Evolutionary conservation across 345 rosid species (phyloP).

Genomic region (Eucalyptus sideroxylon): DNA sequence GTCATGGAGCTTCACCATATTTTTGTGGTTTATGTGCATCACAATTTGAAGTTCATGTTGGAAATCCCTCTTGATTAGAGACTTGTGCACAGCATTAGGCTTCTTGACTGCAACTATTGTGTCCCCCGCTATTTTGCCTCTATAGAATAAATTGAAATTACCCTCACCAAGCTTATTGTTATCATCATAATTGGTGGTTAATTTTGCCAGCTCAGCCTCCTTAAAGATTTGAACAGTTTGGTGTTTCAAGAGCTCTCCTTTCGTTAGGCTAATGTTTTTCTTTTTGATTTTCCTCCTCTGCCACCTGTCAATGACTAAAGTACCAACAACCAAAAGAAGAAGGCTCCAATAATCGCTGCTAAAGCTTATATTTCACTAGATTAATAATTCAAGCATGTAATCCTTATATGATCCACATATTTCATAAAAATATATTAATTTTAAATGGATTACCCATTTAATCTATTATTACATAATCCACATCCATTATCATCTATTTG

Average conservation of each 20-base stretch:
- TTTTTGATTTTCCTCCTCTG: not conserved
- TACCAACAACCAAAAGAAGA: not conserved
- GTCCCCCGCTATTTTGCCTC: fast-evolving
- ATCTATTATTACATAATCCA: not conserved
- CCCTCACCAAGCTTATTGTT: not conserved
- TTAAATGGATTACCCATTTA: not conserved
- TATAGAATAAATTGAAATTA: too few relatives aligned
- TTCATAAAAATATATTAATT: too few relatives aligned
- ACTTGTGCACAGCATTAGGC: too few relatives aligned
- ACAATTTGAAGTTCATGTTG: too few relatives aligned
- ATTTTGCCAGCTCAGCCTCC: not conserved
- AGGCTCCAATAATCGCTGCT: not conserved
- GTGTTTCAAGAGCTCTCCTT: not conserved
- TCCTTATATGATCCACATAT: not conserved
- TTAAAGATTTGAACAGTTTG: not conserved
- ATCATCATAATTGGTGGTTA: not conserved
- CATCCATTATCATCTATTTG: not conserved
- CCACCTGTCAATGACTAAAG: not conserved
- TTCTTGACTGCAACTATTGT: fast-evolving
- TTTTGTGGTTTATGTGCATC: too few relatives aligned
- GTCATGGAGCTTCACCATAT: too few relatives aligned
- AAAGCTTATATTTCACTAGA: not conserved
- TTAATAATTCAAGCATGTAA: not conserved
- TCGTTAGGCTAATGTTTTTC: too few relatives aligned
- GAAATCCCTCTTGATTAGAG: too few relatives aligned